These are phyloP conservation scores for Grosmannia penicillata DNA, from an alignment of 2,329 filamentous ascomycete genomes.

Conservation along the genomic window DNA sequence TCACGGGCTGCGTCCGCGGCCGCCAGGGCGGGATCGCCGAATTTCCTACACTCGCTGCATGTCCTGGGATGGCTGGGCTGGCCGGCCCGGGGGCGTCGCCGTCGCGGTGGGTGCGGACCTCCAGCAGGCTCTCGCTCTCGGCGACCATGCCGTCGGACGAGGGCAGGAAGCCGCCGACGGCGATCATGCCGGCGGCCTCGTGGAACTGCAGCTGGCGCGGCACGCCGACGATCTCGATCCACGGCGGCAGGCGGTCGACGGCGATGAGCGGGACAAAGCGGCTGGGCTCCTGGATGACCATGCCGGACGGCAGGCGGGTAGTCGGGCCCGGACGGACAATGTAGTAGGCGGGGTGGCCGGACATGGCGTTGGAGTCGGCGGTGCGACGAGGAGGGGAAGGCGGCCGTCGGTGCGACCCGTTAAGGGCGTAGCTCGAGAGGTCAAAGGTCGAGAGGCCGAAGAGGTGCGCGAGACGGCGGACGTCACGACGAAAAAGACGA, in stretches of 20 bases:
- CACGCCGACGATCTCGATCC: slow-evolving; percentile 26
- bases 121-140: neutral
- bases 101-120: neutral
- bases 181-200: slow-evolving; percentile 23
- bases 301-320: slow-evolving; percentile 14
- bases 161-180: slow-evolving; percentile 14
- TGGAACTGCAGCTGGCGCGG: slow-evolving; percentile 24
- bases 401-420: neutral
- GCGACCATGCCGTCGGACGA: neutral
- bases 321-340: slow-evolving; percentile 25
- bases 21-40: too few species aligned
- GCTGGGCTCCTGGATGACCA: slow-evolving; percentile 13
- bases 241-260: slow-evolving; percentile 33
- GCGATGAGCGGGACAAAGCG: slow-evolving; percentile 38
- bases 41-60: too few species aligned
- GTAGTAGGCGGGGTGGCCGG: slow-evolving; percentile 22
- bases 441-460: too few species aligned
- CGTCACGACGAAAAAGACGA: too few species aligned
- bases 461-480: too few species aligned
- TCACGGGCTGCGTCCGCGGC: too few species aligned
- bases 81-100: too few species aligned
- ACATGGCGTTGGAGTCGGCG: slow-evolving; percentile 12
- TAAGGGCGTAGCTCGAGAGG: neutral
- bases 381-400: neutral
- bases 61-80: too few species aligned